Percentiles rank a stretch among this genome's conserved stretches.
Conservation (phyloP, 176 grass and related monocot species). For the Oryza brachyantha region DNA sequence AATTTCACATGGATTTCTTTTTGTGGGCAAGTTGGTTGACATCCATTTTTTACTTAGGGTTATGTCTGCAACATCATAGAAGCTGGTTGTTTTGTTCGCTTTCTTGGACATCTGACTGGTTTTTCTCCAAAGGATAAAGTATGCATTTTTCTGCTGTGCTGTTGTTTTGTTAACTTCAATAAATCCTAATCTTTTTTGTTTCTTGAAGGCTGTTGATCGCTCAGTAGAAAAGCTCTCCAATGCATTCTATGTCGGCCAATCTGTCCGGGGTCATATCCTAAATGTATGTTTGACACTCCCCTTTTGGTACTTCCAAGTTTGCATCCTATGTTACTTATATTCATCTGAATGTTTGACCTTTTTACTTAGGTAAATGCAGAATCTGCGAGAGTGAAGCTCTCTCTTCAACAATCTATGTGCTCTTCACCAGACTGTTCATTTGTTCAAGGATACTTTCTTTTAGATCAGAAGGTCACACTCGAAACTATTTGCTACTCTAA, state of each 20-base stretch:
- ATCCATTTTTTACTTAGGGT: constrained; percentile 55
- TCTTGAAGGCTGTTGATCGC: constrained; percentile 75
- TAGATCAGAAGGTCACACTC: constrained; percentile 71
- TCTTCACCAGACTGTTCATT: constrained; percentile 72
- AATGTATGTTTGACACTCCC: constrained; percentile 50
- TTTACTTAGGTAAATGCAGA: constrained; percentile 64
- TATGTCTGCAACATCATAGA: constrained; percentile 96
- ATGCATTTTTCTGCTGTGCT: constrained; percentile 28
- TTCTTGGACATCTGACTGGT: constrained; percentile 90
- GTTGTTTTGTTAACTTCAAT: constrained; percentile 7
- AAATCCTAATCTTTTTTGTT: constrained; percentile 41
- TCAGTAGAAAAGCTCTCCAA: constrained; percentile 56
- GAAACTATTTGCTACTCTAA: constrained; percentile 13
- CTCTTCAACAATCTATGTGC: constrained; percentile 87
- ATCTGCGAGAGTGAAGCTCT: constrained; percentile 75
- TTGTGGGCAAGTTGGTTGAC: constrained; percentile 9
- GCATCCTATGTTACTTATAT: constrained; percentile 9
- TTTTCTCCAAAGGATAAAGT: constrained; percentile 95
- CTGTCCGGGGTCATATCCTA: constrained; percentile 75
- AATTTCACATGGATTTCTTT: constrained; percentile 21
- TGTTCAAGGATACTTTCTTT: constrained; percentile 81
- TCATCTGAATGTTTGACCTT: constrained; percentile 14
- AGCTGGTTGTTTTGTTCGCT: constrained; percentile 92
- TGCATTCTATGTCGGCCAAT: constrained; percentile 81
- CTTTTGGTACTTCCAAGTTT: constrained; percentile 9